Conservation (phyloP, 2,329 filamentous ascomycete species). For the Didymella pomorum region DNA sequence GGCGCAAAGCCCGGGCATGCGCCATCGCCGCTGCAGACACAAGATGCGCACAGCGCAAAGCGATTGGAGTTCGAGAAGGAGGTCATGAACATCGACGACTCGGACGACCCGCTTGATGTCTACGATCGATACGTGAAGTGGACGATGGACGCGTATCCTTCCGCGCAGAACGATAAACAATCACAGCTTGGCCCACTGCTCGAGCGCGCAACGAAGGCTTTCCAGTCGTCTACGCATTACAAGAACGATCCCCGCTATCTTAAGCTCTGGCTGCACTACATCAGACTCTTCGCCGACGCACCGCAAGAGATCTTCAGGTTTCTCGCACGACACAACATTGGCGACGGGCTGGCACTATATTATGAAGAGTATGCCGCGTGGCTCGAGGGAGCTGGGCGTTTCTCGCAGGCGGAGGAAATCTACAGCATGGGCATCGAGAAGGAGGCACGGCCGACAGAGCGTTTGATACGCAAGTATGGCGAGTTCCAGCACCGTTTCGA, state of each 20-base stretch:
- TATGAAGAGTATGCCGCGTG: conserved; percentile 97
- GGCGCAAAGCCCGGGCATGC: conserved; percentile 57
- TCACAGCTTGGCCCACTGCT: conserved; percentile 90
- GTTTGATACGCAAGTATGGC: conserved; percentile 85
- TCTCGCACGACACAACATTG: conserved; percentile 85
- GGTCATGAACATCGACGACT: conserved; percentile 78
- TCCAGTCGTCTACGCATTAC: conserved; percentile 85
- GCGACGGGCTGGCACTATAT: conserved; percentile 85
- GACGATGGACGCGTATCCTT: conserved; percentile 94
- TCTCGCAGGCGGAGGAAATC: conserved; percentile 92
- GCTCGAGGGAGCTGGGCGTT: conserved; percentile 84
- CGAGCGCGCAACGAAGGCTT: conserved; percentile 90
- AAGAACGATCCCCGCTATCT: conserved; percentile 95
- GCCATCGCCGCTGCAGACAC: conserved; percentile 70
- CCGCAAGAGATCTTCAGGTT: conserved; percentile 93
- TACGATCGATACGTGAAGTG: conserved; percentile 97
- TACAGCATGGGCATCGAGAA: conserved; percentile 89
- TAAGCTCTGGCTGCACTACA: conserved; percentile 93
- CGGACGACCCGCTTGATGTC: conserved; percentile 92
- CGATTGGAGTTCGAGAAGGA: conserved; percentile 88
- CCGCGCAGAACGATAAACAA: conserved; percentile 87
- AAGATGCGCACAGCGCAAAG: conserved; percentile 79
- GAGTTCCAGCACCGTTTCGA: conserved; percentile 86
- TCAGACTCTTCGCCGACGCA: conserved; percentile 89
- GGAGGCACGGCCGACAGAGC: conserved; percentile 81